phyloP scores from a whole-genome alignment of 441 rosid species.

The Gossypium davidsonii region DNA sequence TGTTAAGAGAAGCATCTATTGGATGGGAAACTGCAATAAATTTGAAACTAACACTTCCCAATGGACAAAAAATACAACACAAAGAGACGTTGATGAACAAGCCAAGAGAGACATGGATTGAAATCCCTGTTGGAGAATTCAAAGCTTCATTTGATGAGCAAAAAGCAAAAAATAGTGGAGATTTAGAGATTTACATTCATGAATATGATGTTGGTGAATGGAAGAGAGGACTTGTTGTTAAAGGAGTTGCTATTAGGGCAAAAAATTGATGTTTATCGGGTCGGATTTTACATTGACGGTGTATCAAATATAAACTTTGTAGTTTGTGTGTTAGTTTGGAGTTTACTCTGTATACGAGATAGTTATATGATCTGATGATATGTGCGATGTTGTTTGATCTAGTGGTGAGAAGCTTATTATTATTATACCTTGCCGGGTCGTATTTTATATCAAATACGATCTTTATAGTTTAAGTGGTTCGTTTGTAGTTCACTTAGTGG shows the following conservation, averaged over 20 bases:
- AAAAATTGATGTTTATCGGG: slow-evolving; percentile 11
- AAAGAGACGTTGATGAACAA: slow-evolving; percentile 28
- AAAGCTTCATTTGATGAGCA: slow-evolving; percentile 17
- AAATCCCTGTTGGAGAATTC: slow-evolving; percentile 50
- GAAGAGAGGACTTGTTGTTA: slow-evolving; percentile 61
- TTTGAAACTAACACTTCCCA: slow-evolving; percentile 43
- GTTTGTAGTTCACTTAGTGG: no score
- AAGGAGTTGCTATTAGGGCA: slow-evolving; percentile 52
- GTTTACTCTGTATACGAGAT: no score
- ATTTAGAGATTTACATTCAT: slow-evolving; percentile 34
- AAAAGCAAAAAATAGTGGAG: slow-evolving; percentile 27
- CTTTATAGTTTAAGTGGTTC: no score
- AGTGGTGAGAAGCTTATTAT: no score
- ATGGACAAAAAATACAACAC: slow-evolving; percentile 32
- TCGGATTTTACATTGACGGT: background rate
- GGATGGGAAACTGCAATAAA: slow-evolving; percentile 63
- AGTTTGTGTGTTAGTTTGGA: no score
- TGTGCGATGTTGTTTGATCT: no score
- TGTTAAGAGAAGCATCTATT: slow-evolving; percentile 35
- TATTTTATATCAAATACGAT: no score
- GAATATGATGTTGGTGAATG: slow-evolving; percentile 45
- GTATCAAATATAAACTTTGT: background rate
- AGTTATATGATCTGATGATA: no score
- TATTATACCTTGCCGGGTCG: no score
- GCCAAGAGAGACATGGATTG: slow-evolving; percentile 45